phyloP scores from a whole-genome alignment of 1,284 basidiomycete species.

The Fomitiporia mediterranea region DNA sequence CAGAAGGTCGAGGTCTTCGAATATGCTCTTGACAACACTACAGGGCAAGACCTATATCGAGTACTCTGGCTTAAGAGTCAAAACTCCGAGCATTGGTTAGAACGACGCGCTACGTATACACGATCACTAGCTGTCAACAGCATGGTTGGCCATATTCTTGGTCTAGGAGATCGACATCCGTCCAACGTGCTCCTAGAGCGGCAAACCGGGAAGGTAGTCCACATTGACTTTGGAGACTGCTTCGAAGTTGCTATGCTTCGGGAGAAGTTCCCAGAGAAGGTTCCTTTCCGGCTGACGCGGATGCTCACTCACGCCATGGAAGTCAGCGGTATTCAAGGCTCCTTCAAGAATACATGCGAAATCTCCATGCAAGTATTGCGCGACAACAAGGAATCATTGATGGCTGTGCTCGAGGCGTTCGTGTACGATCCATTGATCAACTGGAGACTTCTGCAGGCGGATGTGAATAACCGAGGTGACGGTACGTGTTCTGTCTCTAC shows the following conservation, averaged over 20 bases:
- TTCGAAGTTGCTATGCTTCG: conserved; percentile 94
- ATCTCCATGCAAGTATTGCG: conserved; percentile 96
- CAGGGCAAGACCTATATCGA: conserved; percentile 97
- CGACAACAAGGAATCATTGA: conserved; percentile 95
- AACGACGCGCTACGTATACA: conserved; percentile 95
- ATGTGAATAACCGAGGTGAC: conserved; percentile 58
- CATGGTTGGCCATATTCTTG: conserved; percentile 97
- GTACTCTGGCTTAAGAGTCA: conserved; percentile 95
- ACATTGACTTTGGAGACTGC: conserved; percentile 97
- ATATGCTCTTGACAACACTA: conserved; percentile 98
- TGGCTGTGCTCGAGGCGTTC: conserved; percentile 96
- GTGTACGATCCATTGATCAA: conserved; percentile 88
- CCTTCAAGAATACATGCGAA: conserved; percentile 94
- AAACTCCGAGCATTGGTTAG: conserved; percentile 97
- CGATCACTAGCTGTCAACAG: conserved; percentile 93
- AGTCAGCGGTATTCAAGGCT: conserved; percentile 96
- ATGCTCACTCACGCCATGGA: conserved; percentile 99
- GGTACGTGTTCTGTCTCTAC: conserved; percentile 37
- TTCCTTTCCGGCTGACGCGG: conserved; percentile 95
- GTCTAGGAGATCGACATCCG: conserved; percentile 97
- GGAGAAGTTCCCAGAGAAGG: conserved; percentile 98
- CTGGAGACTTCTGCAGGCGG: conserved; percentile 80
- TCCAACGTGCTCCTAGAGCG: conserved; percentile 94
- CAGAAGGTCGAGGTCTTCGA: conserved; percentile 99
- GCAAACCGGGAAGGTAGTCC: conserved; percentile 90